A percentile compares a stretch with the other conserved stretches of the same genome.
Conservation (phyloP, 495 filamentous ascomycete genomes). For the Daldinia vernicosa region DNA sequence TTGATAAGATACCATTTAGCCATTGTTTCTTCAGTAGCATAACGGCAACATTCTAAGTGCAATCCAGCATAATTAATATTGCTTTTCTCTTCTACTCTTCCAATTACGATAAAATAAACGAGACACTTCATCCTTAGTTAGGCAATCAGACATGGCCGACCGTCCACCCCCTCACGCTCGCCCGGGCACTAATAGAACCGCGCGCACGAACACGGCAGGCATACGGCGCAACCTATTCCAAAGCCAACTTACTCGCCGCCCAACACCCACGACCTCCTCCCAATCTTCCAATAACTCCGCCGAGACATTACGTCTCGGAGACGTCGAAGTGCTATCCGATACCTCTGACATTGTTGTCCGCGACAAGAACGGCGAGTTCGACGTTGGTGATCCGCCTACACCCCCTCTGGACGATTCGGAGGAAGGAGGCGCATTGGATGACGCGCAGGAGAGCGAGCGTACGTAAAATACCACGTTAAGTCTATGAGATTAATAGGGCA, state of each 20-base stretch:
- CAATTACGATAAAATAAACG: background rate
- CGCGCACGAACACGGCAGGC: constrained; percentile 36
- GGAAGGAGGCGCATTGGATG: constrained; percentile 55
- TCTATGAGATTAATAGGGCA: background rate
- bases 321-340: constrained; percentile 53
- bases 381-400: constrained; percentile 71
- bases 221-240: constrained; percentile 81
- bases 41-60: background rate
- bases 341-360: constrained; percentile 77
- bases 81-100: background rate
- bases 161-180: constrained; percentile 42
- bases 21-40: constrained; percentile 1
- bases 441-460: constrained; percentile 56
- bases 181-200: constrained; percentile 22
- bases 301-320: constrained; percentile 46
- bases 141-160: constrained; percentile 37
- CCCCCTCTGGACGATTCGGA: constrained; percentile 64
- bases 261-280: constrained; percentile 60
- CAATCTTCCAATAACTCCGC: constrained; percentile 37
- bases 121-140: background rate
- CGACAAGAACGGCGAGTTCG: constrained; percentile 77
- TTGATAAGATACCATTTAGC: constrained; percentile 2
- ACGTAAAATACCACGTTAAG: constrained; percentile 5
- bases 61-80: background rate
- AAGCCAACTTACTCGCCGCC: constrained; percentile 72